phyloP scores from a whole-genome alignment of 495 filamentous ascomycete species.

The Talaromyces adpressus region DNA sequence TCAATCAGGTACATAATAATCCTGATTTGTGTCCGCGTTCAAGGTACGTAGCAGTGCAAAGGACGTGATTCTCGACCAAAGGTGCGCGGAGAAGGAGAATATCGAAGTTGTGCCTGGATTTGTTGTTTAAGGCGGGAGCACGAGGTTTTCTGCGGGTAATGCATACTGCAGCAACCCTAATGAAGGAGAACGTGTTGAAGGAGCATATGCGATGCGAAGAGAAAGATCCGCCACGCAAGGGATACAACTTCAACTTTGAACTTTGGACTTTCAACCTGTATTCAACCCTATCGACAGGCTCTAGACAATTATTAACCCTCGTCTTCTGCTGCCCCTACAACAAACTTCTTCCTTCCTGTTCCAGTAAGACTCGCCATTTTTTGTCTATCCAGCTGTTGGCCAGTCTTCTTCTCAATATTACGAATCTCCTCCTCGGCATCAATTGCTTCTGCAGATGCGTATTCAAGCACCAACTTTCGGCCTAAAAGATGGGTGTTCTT shows the following conservation, averaged over 20 bases:
- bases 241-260: neutral
- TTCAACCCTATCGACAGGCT: conserved; percentile 5
- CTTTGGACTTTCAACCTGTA: neutral
- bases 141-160: conserved; percentile 5
- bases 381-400: conserved; percentile 78
- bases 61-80: neutral
- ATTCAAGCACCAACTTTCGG: conserved; percentile 80
- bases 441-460: conserved; percentile 73
- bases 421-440: conserved; percentile 94
- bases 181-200: conserved; percentile 10
- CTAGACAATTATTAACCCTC: conserved; percentile 33
- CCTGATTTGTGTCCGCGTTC: conserved; percentile 8
- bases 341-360: conserved; percentile 78
- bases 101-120: neutral
- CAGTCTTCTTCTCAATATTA: conserved; percentile 92
- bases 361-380: conserved; percentile 80
- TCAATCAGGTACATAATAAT: neutral
- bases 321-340: conserved; percentile 64
- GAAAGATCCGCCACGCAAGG: conserved; percentile 8
- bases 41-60: conserved; percentile 6
- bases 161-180: conserved; percentile 11
- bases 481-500: conserved; percentile 91
- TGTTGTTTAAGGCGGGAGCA: conserved; percentile 4
- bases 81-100: neutral
- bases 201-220: conserved; percentile 5